Conservation (phyloP, 768 basidiomycete species). For the Trametes meyenii region DNA sequence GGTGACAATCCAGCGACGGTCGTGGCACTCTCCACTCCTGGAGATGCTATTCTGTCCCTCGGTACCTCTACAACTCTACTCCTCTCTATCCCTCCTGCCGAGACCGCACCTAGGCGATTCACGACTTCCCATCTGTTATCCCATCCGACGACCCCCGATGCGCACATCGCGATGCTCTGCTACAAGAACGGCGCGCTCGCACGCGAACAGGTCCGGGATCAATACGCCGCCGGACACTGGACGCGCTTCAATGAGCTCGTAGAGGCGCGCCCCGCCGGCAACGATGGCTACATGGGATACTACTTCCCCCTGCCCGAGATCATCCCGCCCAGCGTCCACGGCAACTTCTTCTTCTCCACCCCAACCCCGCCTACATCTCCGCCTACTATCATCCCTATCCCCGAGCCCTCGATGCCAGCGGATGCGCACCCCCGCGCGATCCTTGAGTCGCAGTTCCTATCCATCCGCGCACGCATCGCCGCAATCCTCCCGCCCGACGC, state of each 20-base stretch:
- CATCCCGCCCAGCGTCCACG: conserved; percentile 76
- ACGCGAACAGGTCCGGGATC: conserved; percentile 74
- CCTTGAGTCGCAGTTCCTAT: conserved; percentile 83
- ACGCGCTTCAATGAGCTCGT: conserved; percentile 68
- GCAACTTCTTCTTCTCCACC: conserved; percentile 65
- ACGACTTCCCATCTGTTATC: conserved; percentile 77
- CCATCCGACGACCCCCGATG: conserved; percentile 61
- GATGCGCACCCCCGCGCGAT: conserved; percentile 71
- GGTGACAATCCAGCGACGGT: conserved; percentile 91
- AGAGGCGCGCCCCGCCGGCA: conserved; percentile 54
- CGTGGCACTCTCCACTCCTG: conserved; percentile 69
- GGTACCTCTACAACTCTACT: conserved; percentile 90
- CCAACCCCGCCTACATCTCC: conserved; percentile 29
- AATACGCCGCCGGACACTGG: conserved; percentile 66
- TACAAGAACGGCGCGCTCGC: conserved; percentile 89
- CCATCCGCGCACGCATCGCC: conserved; percentile 71
- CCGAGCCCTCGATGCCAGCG: conserved; percentile 41
- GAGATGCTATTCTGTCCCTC: conserved; percentile 83
- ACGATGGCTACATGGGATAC: conserved; percentile 64
- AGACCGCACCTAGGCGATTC: conserved; percentile 65
- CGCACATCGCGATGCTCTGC: conserved; percentile 88
- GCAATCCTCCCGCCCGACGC: conserved; percentile 65
- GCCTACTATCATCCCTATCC: conserved; percentile 4
- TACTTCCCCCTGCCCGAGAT: conserved; percentile 89
- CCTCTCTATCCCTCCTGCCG: conserved; percentile 70